Percentiles rank a stretch among this genome's conserved stretches.
Evolutionary conservation across 768 basidiomycete species (phyloP).

Genomic region (Amyloporia xantha): DNA sequence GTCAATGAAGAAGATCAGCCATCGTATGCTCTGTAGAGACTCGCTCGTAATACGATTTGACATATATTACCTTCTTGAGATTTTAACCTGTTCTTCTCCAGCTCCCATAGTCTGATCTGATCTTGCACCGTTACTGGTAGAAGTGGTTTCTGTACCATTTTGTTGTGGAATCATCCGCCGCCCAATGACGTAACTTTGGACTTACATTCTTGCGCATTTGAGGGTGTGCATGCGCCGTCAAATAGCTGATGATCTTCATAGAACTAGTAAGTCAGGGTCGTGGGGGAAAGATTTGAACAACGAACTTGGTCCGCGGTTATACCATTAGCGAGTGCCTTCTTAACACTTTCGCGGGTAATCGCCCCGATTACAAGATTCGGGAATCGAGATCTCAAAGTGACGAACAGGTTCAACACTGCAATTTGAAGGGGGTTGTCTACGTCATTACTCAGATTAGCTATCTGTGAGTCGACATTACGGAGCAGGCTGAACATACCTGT

Average conservation of each 20-base stretch:
- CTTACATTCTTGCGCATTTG: constrained; percentile 94
- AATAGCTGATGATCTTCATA: constrained; percentile 86
- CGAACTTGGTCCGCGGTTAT: constrained; percentile 93
- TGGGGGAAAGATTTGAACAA: neutral
- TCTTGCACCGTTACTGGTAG: constrained; percentile 97
- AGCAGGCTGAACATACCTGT: constrained; percentile 55
- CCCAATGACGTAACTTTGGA: constrained; percentile 4
- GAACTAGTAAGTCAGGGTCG: neutral
- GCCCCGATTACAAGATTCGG: constrained; percentile 96
- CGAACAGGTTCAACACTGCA: constrained; percentile 90
- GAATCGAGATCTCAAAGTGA: constrained; percentile 88
- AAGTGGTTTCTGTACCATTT: constrained; percentile 72
- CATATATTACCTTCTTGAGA: constrained; percentile 68
- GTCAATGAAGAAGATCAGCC: constrained; percentile 16
- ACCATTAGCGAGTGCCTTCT: constrained; percentile 88
- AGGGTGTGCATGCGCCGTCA: constrained; percentile 91
- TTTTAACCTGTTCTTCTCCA: constrained; percentile 88
- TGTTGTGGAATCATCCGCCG: no score
- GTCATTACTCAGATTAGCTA: constrained; percentile 4
- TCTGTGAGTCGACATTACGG: neutral
- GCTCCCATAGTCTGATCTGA: constrained; percentile 95
- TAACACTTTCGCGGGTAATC: constrained; percentile 92
- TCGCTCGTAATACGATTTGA: constrained; percentile 8
- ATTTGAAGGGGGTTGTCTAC: constrained; percentile 94
- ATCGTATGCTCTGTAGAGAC: neutral